phyloP scores from a whole-genome alignment of 116 monocot species.

The Trichopus zeylanicus region DNA sequence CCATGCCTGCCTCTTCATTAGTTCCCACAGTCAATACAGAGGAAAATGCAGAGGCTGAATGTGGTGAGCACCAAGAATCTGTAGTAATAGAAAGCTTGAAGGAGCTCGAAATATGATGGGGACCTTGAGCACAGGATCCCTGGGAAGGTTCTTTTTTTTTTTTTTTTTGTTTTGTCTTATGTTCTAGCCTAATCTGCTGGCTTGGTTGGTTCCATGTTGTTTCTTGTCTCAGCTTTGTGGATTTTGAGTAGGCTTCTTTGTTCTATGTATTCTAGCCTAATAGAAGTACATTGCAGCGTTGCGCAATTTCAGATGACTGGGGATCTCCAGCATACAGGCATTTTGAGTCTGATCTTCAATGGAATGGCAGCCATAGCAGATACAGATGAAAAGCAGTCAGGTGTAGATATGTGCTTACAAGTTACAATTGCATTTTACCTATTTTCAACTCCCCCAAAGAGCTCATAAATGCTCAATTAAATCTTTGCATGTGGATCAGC shows the following conservation, averaged over 20 bases:
- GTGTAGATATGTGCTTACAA: constrained; percentile 2
- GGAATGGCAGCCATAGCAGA: no score
- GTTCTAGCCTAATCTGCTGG: no score
- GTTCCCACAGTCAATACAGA: background rate
- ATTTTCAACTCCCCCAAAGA: background rate
- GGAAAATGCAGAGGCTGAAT: background rate
- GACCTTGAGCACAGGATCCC: background rate
- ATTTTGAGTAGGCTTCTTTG: background rate
- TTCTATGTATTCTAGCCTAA: background rate
- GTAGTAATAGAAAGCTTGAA: constrained; percentile 18
- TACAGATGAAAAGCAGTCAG: background rate
- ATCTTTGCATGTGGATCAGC: no score
- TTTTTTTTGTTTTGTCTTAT: constrained; percentile 9
- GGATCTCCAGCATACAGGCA: background rate
- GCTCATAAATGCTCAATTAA: no score
- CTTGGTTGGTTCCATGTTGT: background rate
- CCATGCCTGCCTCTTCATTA: constrained; percentile 7
- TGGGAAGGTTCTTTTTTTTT: no score
- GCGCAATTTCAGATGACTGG: background rate
- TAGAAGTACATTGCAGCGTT: background rate
- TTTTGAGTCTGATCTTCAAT: background rate
- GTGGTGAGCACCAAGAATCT: background rate
- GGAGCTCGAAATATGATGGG: constrained; percentile 7
- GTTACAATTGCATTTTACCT: background rate
- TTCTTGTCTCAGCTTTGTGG: background rate